Percentiles rank a stretch among this genome's conserved stretches.
phyloP scores from a whole-genome alignment of 148 eudicot genomes.

The Agrostemma githago region DNA sequence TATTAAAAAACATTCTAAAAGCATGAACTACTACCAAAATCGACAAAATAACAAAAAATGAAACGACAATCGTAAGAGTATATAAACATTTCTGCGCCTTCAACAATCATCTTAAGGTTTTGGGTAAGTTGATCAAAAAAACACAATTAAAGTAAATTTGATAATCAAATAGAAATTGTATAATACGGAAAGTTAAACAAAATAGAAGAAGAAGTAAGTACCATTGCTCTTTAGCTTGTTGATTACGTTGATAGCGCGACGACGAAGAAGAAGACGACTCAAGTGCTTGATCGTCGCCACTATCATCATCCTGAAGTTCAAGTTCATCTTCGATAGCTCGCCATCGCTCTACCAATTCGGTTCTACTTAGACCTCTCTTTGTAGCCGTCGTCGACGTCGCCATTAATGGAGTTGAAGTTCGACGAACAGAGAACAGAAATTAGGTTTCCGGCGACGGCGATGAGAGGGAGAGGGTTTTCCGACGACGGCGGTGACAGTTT shows the following conservation, averaged over 20 bases:
- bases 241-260: conserved; percentile 41
- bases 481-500: background rate
- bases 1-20: background rate
- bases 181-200: background rate
- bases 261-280: conserved; percentile 13
- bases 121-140: too few species aligned
- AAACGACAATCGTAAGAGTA: too few species aligned
- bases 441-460: conserved; percentile 14
- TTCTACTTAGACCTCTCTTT: conserved; percentile 34
- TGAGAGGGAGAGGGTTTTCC: conserved; percentile 6
- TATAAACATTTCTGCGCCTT: too few species aligned
- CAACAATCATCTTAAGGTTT: too few species aligned
- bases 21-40: background rate
- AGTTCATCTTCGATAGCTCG: conserved; percentile 57
- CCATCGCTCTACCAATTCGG: conserved; percentile 74
- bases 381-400: conserved; percentile 23
- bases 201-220: conserved; percentile 12
- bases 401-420: background rate
- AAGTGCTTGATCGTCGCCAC: conserved; percentile 13
- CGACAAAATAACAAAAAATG: background rate
- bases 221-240: conserved; percentile 68
- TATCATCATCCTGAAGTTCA: conserved; percentile 27
- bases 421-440: too few species aligned
- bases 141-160: background rate
- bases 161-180: background rate